phyloP scores from a whole-genome alignment of 768 basidiomycete species.

The Cytidiella melzeri region DNA sequence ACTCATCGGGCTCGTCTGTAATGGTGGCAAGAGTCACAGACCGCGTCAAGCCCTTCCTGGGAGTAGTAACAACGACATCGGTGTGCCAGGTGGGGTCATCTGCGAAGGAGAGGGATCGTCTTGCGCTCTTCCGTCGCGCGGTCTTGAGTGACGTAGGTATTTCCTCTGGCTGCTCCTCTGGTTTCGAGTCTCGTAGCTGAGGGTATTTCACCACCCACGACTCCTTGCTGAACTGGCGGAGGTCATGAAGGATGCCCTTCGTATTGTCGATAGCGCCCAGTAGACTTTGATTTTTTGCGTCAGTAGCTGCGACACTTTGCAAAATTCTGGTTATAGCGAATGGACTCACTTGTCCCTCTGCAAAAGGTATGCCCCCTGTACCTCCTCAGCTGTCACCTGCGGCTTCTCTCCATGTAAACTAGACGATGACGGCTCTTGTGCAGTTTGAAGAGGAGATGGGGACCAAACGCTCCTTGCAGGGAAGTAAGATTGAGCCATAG shows the following conservation, averaged over 20 bases:
- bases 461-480: conserved; percentile 13
- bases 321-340: neutral
- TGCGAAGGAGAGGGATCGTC: conserved; percentile 76
- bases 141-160: conserved; percentile 23
- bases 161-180: conserved; percentile 14
- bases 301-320: no score
- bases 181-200: conserved; percentile 46
- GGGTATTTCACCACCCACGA: conserved; percentile 92
- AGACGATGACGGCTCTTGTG: conserved; percentile 12
- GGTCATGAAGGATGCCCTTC: conserved; percentile 56
- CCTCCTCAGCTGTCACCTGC: conserved; percentile 54
- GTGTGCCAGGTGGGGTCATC: conserved; percentile 70
- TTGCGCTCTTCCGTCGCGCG: conserved; percentile 37
- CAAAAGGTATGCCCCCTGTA: conserved; percentile 70
- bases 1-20: conserved; percentile 38
- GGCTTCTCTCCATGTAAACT: conserved; percentile 17
- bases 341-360: conserved; percentile 62
- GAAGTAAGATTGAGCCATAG: conserved; percentile 26
- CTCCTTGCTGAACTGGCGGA: conserved; percentile 76
- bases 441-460: conserved; percentile 11
- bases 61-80: conserved; percentile 54
- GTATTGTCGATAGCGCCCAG: conserved; percentile 74
- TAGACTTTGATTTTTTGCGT: conserved; percentile 43
- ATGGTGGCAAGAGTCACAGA: conserved; percentile 55
- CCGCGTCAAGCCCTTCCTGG: conserved; percentile 43